A percentile compares a stretch with the other conserved stretches of the same genome.
Conservation (phyloP, 2,329 filamentous ascomycete genomes). For the Diaporthe ampelina region DNA sequence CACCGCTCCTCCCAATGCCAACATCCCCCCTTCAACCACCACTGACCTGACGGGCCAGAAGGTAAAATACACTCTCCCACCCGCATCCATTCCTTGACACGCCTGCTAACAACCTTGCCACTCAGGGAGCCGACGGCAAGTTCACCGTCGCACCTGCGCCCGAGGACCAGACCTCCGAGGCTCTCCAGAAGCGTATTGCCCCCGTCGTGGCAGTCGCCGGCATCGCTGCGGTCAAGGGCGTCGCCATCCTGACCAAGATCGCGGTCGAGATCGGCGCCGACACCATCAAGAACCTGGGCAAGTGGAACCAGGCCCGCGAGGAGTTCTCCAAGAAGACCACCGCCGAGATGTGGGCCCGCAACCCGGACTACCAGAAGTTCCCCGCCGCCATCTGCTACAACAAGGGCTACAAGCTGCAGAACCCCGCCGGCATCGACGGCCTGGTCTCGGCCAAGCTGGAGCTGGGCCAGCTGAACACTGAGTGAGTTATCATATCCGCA, state of each 20-base stretch:
- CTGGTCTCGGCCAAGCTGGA: constrained; percentile 38
- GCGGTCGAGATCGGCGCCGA: constrained; percentile 36
- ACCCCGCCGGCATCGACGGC: constrained; percentile 33
- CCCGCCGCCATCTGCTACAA: constrained; percentile 43
- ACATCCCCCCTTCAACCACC: constrained; percentile 28
- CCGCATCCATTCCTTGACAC: not conserved
- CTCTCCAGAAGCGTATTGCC: constrained; percentile 34
- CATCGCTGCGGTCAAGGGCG: constrained; percentile 28
- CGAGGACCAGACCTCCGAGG: constrained; percentile 27
- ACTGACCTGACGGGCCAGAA: constrained; percentile 35
- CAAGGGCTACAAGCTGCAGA: constrained; percentile 41
- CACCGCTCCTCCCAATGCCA: constrained; percentile 25
- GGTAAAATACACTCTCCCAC: not conserved
- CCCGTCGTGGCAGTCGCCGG: constrained; percentile 45
- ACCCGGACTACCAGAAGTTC: constrained; percentile 41
- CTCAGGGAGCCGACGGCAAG: constrained; percentile 13
- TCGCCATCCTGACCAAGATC: constrained; percentile 31
- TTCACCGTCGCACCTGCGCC: constrained; percentile 36
- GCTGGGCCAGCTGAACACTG: constrained; percentile 40
- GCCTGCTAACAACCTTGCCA: not conserved
- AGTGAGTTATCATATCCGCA: constrained; percentile 9
- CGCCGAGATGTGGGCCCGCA: constrained; percentile 42
- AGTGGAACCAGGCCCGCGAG: constrained; percentile 41
- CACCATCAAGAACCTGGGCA: constrained; percentile 38
- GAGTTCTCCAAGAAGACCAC: constrained; percentile 43